phyloP scores from a whole-genome alignment of 179 eudicot genomes.

The Beta macrorhiza region DNA sequence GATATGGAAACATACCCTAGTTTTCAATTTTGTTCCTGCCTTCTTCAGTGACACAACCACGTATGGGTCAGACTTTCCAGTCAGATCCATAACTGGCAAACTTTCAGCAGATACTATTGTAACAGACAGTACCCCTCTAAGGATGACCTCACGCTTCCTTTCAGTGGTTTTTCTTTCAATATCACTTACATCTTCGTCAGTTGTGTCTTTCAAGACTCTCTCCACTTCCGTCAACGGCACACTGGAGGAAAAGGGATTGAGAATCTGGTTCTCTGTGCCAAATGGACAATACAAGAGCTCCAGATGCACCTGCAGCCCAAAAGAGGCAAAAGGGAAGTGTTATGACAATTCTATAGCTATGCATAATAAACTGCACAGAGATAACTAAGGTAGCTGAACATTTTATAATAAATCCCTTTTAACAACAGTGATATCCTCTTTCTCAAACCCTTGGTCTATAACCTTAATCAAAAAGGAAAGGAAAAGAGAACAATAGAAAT shows the following conservation, averaged over 20 bases:
- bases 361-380: background rate
- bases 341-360: background rate
- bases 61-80: slow-evolving; percentile 85
- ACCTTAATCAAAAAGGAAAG: background rate
- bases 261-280: slow-evolving; percentile 53
- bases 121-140: slow-evolving; percentile 85
- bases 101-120: slow-evolving; percentile 71
- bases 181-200: slow-evolving; percentile 41
- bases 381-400: background rate
- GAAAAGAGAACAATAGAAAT: background rate
- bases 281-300: slow-evolving; percentile 82
- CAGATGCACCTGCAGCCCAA: slow-evolving; percentile 60
- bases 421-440: background rate
- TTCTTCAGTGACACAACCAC: slow-evolving; percentile 64
- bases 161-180: slow-evolving; percentile 47
- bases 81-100: slow-evolving; percentile 65
- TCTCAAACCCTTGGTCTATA: background rate
- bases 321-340: background rate
- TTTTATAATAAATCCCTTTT: background rate
- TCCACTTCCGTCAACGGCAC: slow-evolving; percentile 62
- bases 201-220: slow-evolving; percentile 53
- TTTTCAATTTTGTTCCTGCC: slow-evolving; percentile 62
- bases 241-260: slow-evolving; percentile 49
- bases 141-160: slow-evolving; percentile 53
- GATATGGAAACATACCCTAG: slow-evolving; percentile 57